Evolutionary conservation across 2,329 filamentous ascomycete species (phyloP), one percentile per base, ranked within the genome.

Genomic region (Ceratocystis ficicola): DNA sequence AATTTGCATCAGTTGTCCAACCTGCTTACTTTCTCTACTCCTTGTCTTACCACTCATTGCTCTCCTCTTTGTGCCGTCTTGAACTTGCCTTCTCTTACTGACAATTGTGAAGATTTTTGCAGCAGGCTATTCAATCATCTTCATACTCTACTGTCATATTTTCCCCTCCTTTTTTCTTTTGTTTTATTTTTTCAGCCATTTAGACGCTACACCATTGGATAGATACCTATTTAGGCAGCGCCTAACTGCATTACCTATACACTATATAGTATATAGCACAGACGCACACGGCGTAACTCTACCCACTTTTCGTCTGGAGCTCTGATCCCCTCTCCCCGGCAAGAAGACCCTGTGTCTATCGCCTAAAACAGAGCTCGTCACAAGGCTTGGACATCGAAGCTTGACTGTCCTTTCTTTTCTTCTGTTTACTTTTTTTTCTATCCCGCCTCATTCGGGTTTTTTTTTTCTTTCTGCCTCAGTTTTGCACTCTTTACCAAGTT

Each of bases 401-500:
- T 41, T 52, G 25, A 20, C 36, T 63, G 44, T 36, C 44, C 48
- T 63, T 59, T 32, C 32, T 30, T 30, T 65, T 63, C 10, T 60
- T 64, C 28, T n/a, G 41, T 66, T 36, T 57, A 22, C 25, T 61
- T 46, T 20, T 63, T 44, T 30, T 25, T 25, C 17, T 32, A 8
- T n/a, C 30, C 36, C 20, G 17, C 52, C 36, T 28, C 63, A 28
- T 32, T 48, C 28, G 64, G 67, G n/a, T n/a, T n/a, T 48, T 62
- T 62, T 32, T 61, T 44, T 12, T 55, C 44, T 57, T 44, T 48
- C 59, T 64, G 10, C 36, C 30, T 32, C 52, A 62, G 48, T 62
- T 68, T 64, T 57, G 59, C 48, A 28, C 30, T 63, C 28, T 63
- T 68, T 63, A 61, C 50, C 66, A 57, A 41, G 36, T 50, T 44